phyloP scores from a whole-genome alignment of 257 asterid genomes.

The Solanum dulcamara region DNA sequence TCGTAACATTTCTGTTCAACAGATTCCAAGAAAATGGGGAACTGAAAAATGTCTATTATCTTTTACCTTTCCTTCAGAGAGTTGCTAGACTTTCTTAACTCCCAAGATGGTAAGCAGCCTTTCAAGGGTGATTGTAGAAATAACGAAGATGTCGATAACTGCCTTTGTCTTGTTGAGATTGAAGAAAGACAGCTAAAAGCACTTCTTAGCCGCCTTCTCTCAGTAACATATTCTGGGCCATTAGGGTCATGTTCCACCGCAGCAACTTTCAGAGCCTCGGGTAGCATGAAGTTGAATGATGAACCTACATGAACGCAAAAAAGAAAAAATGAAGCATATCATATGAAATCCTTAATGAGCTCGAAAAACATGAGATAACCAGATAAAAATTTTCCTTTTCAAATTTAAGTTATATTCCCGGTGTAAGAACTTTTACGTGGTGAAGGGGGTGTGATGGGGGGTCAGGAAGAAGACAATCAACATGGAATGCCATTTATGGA shows the following conservation, averaged over 20 bases:
- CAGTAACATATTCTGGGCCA: conserved; percentile 29
- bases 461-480: neutral
- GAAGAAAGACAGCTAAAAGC: conserved; percentile 67
- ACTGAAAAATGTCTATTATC: neutral
- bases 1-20: neutral
- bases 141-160: conserved; percentile 55
- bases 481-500: neutral
- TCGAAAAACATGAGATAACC: neutral
- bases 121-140: conserved; percentile 64
- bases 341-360: neutral
- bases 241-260: conserved; percentile 54
- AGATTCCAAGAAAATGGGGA: conserved; percentile 36
- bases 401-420: neutral
- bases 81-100: conserved; percentile 42
- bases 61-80: conserved; percentile 50
- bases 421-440: neutral
- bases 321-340: neutral
- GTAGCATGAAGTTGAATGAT: conserved; percentile 59
- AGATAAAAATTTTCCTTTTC: neutral
- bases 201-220: conserved; percentile 58
- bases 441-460: neutral
- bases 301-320: conserved; percentile 31
- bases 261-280: conserved; percentile 62
- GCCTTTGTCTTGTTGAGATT: conserved; percentile 70
- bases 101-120: conserved; percentile 67